Base-by-base conservation (phyloP, 495 filamentous ascomycete species). In the Gamarada debralockiae region DNA sequence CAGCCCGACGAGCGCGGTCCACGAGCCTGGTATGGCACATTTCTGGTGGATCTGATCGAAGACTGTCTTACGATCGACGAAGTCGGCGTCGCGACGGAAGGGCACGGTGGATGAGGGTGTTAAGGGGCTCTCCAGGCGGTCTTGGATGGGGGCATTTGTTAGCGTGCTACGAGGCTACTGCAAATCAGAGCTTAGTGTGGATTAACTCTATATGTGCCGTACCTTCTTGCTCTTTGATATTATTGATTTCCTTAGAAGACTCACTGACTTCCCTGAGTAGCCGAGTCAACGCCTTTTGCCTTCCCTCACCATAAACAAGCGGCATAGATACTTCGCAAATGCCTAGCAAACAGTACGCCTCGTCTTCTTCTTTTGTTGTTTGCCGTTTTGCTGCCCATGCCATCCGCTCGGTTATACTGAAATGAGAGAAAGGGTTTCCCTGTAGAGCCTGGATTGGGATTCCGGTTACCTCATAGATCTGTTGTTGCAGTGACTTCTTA, bases 311-410 rank as follows among this genome's bases (percentile, higher is more conserved):
- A 49, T 49, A 49, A 3, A 71, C 21, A 2, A 64, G 57, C 15
- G 62, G 53, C 56, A 73, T 59, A 49, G 62, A 55, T 38, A 73
- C 46, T 22, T 55, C 60, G 39, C 71, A 70, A 0, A 73, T 49
- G n/a, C 70, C 70, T 36, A 73, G 42, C 20, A 49, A 21, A 49
- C 46, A 49, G 27, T 49, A 49, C 27, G 24, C 46, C n/a, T 12
- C 13, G 24, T 49, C 46, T 49, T 49, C 46, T 18, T 34, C 43
- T n/a, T 56, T 33, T 20, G 29, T 56, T 25, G 58, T 61, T 40
- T 50, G 17, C 4, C 58, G 49, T 13, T 40, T 18, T 17, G 55
- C 51, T 24, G 58, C 58, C 55, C 55, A 61, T 10, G 6, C 23
- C 52, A 52, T 59, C 14, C 52, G 24, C 48, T 50, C 52, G 14